A percentile compares a stretch with the other conserved stretches of the same genome.
phyloP scores from a whole-genome alignment of 192 early-diverging fungal genomes.

The Diversispora epigaea region DNA sequence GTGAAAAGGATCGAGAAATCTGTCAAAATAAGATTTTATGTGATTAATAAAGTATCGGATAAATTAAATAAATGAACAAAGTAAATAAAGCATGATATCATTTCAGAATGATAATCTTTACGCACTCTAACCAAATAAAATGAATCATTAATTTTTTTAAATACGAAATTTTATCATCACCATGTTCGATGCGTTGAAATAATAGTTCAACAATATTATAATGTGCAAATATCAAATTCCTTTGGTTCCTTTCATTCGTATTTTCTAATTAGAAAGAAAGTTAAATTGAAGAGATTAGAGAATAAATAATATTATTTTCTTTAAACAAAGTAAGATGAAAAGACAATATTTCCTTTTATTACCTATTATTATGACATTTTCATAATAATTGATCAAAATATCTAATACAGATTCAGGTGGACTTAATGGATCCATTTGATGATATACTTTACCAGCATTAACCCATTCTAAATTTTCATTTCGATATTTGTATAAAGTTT shows the following conservation, averaged over 20 bases:
- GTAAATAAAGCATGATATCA: not conserved
- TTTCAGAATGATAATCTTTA: not conserved
- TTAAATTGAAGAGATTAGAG: not conserved
- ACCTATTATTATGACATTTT: not conserved
- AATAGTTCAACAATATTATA: conserved; percentile 16
- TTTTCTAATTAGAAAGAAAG: too few species aligned
- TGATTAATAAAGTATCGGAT: not conserved
- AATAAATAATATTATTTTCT: not conserved
- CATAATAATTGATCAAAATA: conserved; percentile 16
- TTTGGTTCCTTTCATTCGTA: not conserved
- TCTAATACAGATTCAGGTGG: not conserved
- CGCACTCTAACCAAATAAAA: conserved; percentile 18
- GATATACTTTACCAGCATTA: conserved; percentile 9
- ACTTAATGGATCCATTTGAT: conserved; percentile 18
- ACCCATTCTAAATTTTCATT: conserved; percentile 13
- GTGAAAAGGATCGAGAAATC: not conserved
- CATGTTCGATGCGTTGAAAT: conserved; percentile 22
- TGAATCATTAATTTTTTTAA: not conserved
- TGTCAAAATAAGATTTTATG: not conserved
- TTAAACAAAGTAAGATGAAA: not conserved
- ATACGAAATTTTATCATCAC: conserved; percentile 10
- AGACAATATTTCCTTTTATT: not conserved
- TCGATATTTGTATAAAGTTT: conserved; percentile 12
- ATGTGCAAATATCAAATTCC: not conserved
- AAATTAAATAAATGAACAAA: not conserved